Evolutionary conservation across 2,329 filamentous ascomycete genomes (phyloP), one percentile per base, ranked within the genome.

Genomic region (Penicillium sp.): DNA sequence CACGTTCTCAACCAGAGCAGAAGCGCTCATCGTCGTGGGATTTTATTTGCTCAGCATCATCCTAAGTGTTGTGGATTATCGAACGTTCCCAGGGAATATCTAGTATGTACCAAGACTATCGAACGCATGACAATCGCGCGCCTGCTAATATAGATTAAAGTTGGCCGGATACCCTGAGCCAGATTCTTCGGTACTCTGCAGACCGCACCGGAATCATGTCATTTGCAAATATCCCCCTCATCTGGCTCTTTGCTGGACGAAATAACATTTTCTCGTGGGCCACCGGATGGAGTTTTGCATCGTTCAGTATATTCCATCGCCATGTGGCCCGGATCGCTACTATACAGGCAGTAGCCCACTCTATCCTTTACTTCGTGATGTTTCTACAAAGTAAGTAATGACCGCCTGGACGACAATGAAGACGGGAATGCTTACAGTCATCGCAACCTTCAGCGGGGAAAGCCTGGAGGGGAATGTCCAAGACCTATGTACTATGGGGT

Each of bases 241-340:
- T 87, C 0, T 87, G 83, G 82, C 65, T 87, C 0, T 87, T 88
- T 55, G 80, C 79, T 0, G 80, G 81, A 61, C 74, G 85, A 9
- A 88, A 88, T 53, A 86, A 88, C 43, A 60, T 83, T 0, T 74
- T 87, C 13, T 71, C 86, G 46, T 85, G 81, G 81, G 62, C 82
- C 0, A 87, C 85, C 0, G 84, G 84, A 0, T 88, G 84, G 83
- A 81, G 80, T 10, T 87, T 84, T 62, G 76, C 77, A 1, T 82
- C 81, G 0, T 87, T 82, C 59, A 87, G 81, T 56, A 76, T 81
- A 34, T 86, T 87, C 44, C 85, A 88, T 64, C 79, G 84, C 0
- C 83, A 82, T 75, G 74, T 84, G 3, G 84, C 85, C 0, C 74
- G 84, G 14, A 73, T 86, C 2, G 76, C 82, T 5, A 83, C 83